A percentile compares a stretch with the other conserved stretches of the same genome.
phyloP scores from a whole-genome alignment of 2,329 filamentous ascomycete species.

The Rhynchosporium graminicola region DNA sequence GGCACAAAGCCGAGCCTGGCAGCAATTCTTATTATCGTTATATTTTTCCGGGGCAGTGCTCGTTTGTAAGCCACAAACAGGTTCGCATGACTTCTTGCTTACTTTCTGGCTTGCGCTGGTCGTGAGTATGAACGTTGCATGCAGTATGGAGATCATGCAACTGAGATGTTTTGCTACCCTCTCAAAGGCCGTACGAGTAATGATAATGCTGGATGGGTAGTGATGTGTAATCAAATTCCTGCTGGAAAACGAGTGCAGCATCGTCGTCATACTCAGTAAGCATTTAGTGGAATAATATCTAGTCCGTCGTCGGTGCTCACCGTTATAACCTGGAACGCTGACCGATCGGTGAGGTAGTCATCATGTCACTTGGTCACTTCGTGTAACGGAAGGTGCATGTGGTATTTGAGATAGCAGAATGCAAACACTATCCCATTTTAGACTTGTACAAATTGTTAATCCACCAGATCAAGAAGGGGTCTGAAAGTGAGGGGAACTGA shows the following conservation, averaged over 20 bases:
- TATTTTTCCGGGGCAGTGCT: constrained; percentile 11
- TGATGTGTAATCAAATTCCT: constrained; percentile 18
- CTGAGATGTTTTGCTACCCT: neutral
- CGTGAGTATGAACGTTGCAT: constrained; percentile 13
- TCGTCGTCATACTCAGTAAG: constrained; percentile 12
- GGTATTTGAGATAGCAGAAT: constrained; percentile 7
- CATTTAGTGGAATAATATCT: neutral
- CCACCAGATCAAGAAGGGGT: neutral
- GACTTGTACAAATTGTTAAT: neutral
- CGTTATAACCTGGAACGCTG: neutral
- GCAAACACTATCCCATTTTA: neutral
- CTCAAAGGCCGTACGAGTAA: constrained; percentile 1
- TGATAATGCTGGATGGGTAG: neutral
- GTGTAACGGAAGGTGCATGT: constrained; percentile 3
- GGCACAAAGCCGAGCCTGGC: neutral
- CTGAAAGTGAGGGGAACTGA: neutral
- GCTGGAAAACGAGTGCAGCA: constrained; percentile 6
- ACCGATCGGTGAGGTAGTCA: neutral
- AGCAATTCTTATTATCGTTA: neutral
- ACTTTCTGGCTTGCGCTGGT: neutral
- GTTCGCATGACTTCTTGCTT: neutral
- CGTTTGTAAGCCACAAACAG: constrained; percentile 9
- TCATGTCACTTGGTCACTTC: neutral
- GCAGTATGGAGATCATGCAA: constrained; percentile 1
- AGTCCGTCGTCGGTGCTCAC: constrained; percentile 6